Percentiles rank a stretch among this genome's conserved stretches.
Evolutionary conservation across 2,329 filamentous ascomycete species (phyloP).

Genomic region (Colletotrichum aenigma): DNA sequence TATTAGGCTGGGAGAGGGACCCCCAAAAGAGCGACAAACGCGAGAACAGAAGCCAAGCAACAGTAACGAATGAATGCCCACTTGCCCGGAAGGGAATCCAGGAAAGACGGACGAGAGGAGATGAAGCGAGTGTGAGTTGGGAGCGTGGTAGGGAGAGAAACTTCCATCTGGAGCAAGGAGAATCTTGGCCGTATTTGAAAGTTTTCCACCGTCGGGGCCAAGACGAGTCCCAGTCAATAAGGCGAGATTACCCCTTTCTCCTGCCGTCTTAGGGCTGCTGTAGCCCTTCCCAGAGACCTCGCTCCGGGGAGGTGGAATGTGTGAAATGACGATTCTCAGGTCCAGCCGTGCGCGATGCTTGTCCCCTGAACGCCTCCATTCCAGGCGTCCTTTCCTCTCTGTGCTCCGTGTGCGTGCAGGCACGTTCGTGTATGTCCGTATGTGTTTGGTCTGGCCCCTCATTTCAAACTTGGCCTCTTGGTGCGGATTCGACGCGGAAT

Average conservation of each 20-base stretch:
- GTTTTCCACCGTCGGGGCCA: background rate
- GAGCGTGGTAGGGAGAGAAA: background rate
- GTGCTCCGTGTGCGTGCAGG: background rate
- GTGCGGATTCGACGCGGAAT: background rate
- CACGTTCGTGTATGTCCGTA: background rate
- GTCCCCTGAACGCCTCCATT: slow-evolving; percentile 8
- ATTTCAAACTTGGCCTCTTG: background rate
- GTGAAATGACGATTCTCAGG: slow-evolving; percentile 2
- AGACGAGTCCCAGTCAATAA: background rate
- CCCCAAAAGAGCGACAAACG: background rate
- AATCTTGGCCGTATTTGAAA: slow-evolving; percentile 17
- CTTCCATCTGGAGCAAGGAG: background rate
- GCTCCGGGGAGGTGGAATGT: background rate
- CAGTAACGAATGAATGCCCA: slow-evolving; percentile 12
- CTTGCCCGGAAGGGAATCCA: background rate
- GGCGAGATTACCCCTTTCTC: background rate
- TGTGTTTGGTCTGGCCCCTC: background rate
- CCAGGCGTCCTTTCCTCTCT: background rate
- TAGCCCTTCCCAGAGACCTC: background rate
- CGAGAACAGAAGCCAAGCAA: background rate
- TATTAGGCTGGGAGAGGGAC: background rate
- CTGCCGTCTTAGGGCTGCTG: background rate
- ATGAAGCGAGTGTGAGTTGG: slow-evolving; percentile 9
- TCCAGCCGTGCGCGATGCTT: background rate
- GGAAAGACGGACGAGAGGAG: background rate